phyloP scores from a whole-genome alignment of 345 rosid genomes.

The Draba incana region DNA sequence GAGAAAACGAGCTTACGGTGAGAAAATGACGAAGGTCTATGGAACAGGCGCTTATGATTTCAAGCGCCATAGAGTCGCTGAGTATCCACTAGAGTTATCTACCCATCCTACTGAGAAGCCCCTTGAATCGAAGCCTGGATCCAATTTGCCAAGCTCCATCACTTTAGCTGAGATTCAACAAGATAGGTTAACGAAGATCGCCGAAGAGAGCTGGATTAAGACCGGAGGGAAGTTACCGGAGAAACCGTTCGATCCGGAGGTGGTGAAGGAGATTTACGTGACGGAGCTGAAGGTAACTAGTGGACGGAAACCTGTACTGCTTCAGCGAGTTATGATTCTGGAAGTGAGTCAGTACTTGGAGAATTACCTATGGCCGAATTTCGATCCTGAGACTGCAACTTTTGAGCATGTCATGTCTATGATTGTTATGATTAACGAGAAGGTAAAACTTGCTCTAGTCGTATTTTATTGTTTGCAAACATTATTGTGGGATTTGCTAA shows the following conservation, averaged over 20 bases:
- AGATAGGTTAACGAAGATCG: slow-evolving; percentile 79
- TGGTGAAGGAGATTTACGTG: slow-evolving; percentile 78
- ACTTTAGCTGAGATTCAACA: slow-evolving; percentile 91
- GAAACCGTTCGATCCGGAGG: slow-evolving; percentile 69
- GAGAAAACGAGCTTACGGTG: not conserved
- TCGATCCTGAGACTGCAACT: slow-evolving; percentile 69
- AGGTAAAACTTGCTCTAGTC: slow-evolving; percentile 47
- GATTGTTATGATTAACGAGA: slow-evolving; percentile 96
- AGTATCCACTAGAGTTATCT: slow-evolving; percentile 81
- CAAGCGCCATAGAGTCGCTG: slow-evolving; percentile 98
- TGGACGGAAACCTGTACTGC: slow-evolving; percentile 84
- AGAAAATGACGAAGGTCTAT: slow-evolving; percentile 75
- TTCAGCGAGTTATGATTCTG: slow-evolving; percentile 93
- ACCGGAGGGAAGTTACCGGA: slow-evolving; percentile 45
- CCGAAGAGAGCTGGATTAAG: slow-evolving; percentile 78
- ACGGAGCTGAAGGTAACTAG: slow-evolving; percentile 73
- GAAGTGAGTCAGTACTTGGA: slow-evolving; percentile 98
- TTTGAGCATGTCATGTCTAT: slow-evolving; percentile 97
- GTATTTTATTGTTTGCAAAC: slow-evolving; percentile 1
- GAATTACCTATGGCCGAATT: slow-evolving; percentile 95
- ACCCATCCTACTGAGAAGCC: slow-evolving; percentile 53
- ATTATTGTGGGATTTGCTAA: slow-evolving; percentile 1
- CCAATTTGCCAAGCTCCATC: slow-evolving; percentile 73
- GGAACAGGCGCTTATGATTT: slow-evolving; percentile 97
- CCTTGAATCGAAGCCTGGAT: slow-evolving; percentile 62